Base-by-base conservation (phyloP, 1,139 yeast genomes). In the Scheffersomyces titani region DNA sequence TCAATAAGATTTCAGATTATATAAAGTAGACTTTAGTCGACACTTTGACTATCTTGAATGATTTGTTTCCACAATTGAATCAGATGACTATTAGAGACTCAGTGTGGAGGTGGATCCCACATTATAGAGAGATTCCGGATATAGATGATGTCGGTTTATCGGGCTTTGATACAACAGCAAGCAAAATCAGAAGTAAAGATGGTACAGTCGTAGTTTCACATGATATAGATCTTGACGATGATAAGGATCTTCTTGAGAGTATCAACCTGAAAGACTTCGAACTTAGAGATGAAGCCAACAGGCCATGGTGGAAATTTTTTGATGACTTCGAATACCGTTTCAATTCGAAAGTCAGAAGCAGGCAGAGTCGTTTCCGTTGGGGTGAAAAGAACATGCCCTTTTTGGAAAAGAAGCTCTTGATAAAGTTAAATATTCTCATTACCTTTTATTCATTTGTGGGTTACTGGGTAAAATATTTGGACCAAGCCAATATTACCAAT, bases 381-480 rank as follows among this genome's bases (percentile, higher is more conserved):
- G 86, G 83, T 61, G 83, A 83, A 60, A 82, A 81, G 45, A 77
- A 74, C 55, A 85, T 80, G 59, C 75, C 89, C 1, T 77, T 80
- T 2, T 85, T 78, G 6, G 82, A 78, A 86, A 85, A 72, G 70
- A 82, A 60, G 51, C 71, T 89, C 51, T 74, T 89, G 51, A 69
- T 82, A 67, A 89, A 89, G 66, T 70, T 89, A 51, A 94, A 89
- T 66, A 54, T 87, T 6, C 64, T 87, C 51, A 74, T 89, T 58
- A 82, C 89, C 2, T 70, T 85, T 49, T 88, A 85, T 66, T 79
- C 88, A 30, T 75, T 87, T 63, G 72, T 85, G 70, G 84, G 86
- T 19, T 87, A 86, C 67, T 89, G 90, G 89, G 86, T 86, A 51
- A 87, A 88, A 65, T 86, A 85, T 54, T 73, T 89, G 54, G 92